Evolutionary conservation across 176 grass and related monocot species (phyloP).

Genomic region (Triticum timopheevii): DNA sequence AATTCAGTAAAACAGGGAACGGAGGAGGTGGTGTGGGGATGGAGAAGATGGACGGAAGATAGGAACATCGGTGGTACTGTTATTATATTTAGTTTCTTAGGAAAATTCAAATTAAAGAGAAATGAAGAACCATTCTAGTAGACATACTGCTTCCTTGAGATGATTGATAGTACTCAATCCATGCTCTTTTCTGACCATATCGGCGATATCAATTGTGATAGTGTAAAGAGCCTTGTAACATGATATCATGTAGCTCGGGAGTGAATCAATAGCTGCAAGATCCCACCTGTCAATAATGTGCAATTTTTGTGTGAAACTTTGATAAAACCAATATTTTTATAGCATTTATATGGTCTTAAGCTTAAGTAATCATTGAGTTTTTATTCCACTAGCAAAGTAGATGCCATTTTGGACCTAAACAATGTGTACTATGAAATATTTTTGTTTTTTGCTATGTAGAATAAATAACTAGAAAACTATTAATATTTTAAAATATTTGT

Average conservation of each 20-base stretch:
- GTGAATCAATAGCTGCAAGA: slow-evolving; percentile 24
- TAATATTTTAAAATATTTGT: not conserved
- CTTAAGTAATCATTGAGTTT: not conserved
- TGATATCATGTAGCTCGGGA: slow-evolving; percentile 53
- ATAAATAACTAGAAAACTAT: not conserved
- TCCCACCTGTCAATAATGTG: slow-evolving; percentile 50
- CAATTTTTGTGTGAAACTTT: not conserved
- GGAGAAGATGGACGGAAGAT: not conserved
- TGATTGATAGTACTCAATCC: slow-evolving; percentile 38
- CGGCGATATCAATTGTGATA: slow-evolving; percentile 46
- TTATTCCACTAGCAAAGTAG: not conserved
- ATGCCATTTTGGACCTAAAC: not conserved
- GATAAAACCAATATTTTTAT: not conserved
- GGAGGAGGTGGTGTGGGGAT: not conserved
- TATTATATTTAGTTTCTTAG: not conserved
- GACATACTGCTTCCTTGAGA: slow-evolving; percentile 47
- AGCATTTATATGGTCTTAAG: not conserved
- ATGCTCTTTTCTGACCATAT: slow-evolving; percentile 35
- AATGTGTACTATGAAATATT: not conserved
- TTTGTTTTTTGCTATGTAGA: not conserved
- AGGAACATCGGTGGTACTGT: not conserved
- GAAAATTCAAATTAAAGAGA: not conserved
- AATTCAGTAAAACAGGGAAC: not conserved
- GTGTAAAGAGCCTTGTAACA: slow-evolving; percentile 52
- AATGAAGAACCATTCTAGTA: not conserved